A percentile compares a stretch with the other conserved stretches of the same genome.
Evolutionary conservation across 352 stramenopile species (phyloP).

Genomic region (Phytophthora pseudosyringae): DNA sequence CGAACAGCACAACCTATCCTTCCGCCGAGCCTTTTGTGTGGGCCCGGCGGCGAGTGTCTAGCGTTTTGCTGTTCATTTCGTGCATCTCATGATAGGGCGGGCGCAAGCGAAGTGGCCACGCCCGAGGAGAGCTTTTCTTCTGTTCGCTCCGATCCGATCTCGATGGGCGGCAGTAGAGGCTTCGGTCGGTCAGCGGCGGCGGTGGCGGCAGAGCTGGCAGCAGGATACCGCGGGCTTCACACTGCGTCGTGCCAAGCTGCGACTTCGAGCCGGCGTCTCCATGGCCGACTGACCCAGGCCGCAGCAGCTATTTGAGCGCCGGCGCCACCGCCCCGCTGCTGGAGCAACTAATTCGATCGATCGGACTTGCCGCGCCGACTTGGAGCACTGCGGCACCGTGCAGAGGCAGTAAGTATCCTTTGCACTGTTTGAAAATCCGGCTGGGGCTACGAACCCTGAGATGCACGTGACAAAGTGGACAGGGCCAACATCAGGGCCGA

Average conservation of each 20-base stretch:
- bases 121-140: constrained; percentile 10
- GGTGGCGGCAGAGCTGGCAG: no score
- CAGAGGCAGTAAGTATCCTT: not conserved
- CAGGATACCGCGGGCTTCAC: no score
- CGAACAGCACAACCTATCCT: constrained; percentile 37
- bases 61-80: constrained; percentile 20
- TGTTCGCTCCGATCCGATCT: constrained; percentile 19
- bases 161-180: not conserved
- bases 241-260: no score
- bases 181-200: not conserved
- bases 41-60: not conserved
- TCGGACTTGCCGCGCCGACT: not conserved
- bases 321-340: no score
- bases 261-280: no score
- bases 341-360: no score
- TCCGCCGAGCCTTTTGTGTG: constrained; percentile 9
- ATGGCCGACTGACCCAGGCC: no score
- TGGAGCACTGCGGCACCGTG: not conserved
- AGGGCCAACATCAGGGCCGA: no score
- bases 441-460: constrained; percentile 9
- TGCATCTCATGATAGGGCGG: constrained; percentile 37
- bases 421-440: constrained; percentile 17
- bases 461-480: constrained; percentile 6
- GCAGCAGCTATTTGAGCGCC: no score
- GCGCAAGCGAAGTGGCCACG: constrained; percentile 4